These are phyloP conservation scores for Medakamo hakoo DNA, from an alignment of 139 green algal genomes.

Conservation along the genomic window DNA sequence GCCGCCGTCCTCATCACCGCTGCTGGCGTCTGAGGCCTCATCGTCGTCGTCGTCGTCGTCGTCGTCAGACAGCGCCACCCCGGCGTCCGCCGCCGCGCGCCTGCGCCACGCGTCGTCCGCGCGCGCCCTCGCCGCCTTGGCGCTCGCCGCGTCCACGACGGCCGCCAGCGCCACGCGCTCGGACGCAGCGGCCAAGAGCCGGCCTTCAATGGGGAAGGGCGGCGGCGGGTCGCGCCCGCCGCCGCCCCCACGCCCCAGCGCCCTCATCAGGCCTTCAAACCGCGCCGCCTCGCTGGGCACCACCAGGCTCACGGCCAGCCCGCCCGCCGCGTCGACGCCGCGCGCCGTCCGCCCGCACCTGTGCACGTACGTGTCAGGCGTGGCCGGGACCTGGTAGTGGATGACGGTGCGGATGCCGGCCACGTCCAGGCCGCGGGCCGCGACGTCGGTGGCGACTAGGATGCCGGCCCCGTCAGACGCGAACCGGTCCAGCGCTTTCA, in stretches of 20 bases:
- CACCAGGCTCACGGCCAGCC: constrained; percentile 64
- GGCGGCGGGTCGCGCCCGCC: too few relatives aligned
- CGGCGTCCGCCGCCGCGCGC: neutral
- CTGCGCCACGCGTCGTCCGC: neutral
- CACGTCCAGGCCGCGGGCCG: constrained; percentile 85
- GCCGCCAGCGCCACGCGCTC: neutral
- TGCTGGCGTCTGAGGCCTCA: neutral
- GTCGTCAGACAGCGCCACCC: neutral
- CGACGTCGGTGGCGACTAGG: constrained; percentile 92
- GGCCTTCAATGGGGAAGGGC: neutral
- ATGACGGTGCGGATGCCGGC: constrained; percentile 48
- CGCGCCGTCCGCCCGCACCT: constrained; percentile 74
- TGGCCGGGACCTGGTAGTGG: constrained; percentile 91
- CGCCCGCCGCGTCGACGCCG: constrained; percentile 45
- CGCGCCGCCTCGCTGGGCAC: constrained; percentile 45
- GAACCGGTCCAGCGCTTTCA: constrained; percentile 91
- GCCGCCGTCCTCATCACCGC: too few relatives aligned
- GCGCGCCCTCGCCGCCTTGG: neutral
- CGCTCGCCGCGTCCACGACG: neutral
- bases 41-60: neutral
- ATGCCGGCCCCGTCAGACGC: constrained; percentile 37
- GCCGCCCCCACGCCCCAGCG: constrained; percentile 14
- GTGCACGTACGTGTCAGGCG: constrained; percentile 91
- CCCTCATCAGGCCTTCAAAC: constrained; percentile 27
- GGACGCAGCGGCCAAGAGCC: neutral